Conservation (phyloP, 106 monocot species). For the Acorus gramineus region DNA sequence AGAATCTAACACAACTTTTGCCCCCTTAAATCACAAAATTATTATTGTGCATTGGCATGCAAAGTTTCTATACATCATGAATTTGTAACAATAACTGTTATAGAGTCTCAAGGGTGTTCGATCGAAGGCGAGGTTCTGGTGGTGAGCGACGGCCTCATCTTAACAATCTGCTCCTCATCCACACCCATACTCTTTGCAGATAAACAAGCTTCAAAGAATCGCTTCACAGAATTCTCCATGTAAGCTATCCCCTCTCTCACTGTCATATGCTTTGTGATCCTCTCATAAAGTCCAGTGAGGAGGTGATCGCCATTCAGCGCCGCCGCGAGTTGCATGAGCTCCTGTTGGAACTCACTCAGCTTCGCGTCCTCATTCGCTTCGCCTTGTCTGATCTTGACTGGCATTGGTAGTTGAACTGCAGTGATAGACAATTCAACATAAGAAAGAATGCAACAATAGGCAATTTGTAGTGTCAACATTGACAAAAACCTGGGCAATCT, state of each 20-base stretch:
- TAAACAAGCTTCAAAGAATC: constrained; percentile 63
- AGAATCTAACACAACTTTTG: too few species aligned
- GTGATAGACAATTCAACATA: background rate
- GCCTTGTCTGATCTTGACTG: constrained; percentile 1
- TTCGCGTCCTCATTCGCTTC: constrained; percentile 6
- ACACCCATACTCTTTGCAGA: constrained; percentile 60
- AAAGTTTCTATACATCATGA: too few species aligned
- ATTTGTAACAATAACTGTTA: too few species aligned
- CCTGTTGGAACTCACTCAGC: constrained; percentile 7
- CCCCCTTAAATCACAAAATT: too few species aligned
- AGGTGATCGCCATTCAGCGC: constrained; percentile 4
- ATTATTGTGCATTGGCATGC: too few species aligned
- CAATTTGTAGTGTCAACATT: background rate
- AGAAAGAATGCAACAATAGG: constrained; percentile 2
- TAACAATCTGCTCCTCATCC: constrained; percentile 62
- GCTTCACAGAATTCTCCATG: constrained; percentile 37
- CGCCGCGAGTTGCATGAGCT: constrained; percentile 2
- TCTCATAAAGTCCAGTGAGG: constrained; percentile 36
- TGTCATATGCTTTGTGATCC: constrained; percentile 37
- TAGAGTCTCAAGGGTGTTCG: too few species aligned
- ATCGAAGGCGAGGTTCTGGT: constrained; percentile 20
- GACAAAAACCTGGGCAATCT: constrained; percentile 13
- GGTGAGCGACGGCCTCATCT: constrained; percentile 84
- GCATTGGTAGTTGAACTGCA: constrained; percentile 2
- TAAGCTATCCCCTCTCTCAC: constrained; percentile 59